Evolutionary conservation across 163 green algal species (phyloP), one percentile per base, ranked within the genome.

Genomic region (Coccomyxa subellipsoidea): DNA sequence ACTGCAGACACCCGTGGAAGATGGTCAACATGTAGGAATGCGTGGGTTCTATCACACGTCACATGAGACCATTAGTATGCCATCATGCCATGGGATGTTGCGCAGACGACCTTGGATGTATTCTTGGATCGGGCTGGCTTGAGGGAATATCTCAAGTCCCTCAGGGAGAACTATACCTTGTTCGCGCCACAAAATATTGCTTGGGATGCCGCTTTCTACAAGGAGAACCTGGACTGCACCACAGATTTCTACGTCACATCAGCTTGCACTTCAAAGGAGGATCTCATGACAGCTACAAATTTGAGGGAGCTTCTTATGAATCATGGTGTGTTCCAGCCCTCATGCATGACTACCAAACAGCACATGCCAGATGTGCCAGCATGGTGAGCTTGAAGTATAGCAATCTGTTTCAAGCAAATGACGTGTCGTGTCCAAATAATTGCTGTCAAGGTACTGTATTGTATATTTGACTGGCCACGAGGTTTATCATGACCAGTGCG

Each of bases 151-250:
- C 66, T 73, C 29, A 73, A 23, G 66, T 36, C 27, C n/a, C 10
- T 8, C 1, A 34, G n/a, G 29, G 66, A 34, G 21, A 73, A 73
- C 66, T 73, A 73, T 23, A 73, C 66, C 21, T 36, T 73, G 10
- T 34, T 73, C 32, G 66, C 66, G 32, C 66, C 66, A 32, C 66
- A 73, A 18, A n/a, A 73, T 34, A n/a, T 8, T 18, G 66, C 66
- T 12, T 73, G 66, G 66, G 3, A 3, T 32, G 29, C 27, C 10
- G 66, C 66, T 23, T 34, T 73, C 1, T 36, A 23, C 27, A 4
- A 73, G 66, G n/a, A 73, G 2, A 73, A 8, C 66, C 66, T 73
- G 66, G 66, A 73, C 66, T 73, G 66, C 66, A 73, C 66, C 7
- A 4, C 66, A 73, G 66, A 73, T 7, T 73, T 73, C 27, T 73